Conservation (phyloP, 192 early-diverging fungal species). For the Coemansia sp. region DNA sequence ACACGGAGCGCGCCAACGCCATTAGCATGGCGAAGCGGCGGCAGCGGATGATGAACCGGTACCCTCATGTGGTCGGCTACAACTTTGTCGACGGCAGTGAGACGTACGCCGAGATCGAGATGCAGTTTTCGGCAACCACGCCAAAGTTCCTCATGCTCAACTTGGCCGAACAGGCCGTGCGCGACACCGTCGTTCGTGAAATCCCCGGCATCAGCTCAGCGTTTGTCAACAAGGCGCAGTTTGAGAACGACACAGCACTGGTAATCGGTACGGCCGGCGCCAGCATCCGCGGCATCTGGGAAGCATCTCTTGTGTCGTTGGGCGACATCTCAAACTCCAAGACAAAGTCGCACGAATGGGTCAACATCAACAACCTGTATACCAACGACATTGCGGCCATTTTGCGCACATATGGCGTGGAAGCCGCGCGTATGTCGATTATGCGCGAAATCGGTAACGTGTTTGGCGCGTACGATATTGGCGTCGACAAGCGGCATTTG, state of each 20-base stretch:
- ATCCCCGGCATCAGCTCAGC: constrained; percentile 77
- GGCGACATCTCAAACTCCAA: constrained; percentile 35
- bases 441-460: constrained; percentile 90
- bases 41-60: constrained; percentile 55
- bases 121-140: constrained; percentile 85
- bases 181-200: constrained; percentile 78
- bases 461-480: constrained; percentile 92
- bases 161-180: constrained; percentile 75
- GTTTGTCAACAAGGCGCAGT: constrained; percentile 78
- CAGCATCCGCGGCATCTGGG: constrained; percentile 92
- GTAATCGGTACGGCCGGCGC: constrained; percentile 83
- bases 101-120: constrained; percentile 54
- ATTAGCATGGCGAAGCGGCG: constrained; percentile 25
- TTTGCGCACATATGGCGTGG: constrained; percentile 92
- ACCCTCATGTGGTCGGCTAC: constrained; percentile 67
- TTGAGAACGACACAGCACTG: constrained; percentile 74
- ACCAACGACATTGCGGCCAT: constrained; percentile 98
- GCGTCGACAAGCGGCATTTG: constrained; percentile 92
- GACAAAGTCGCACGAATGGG: constrained; percentile 54
- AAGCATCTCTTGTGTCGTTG: constrained; percentile 48
- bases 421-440: constrained; percentile 90
- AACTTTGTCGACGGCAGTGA: constrained; percentile 40
- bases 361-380: constrained; percentile 85
- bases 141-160: constrained; percentile 95
- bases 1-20: constrained; percentile 40